phyloP scores from a whole-genome alignment of 225 moss, liverwort and hornwort species.

The Ulota crispa region DNA sequence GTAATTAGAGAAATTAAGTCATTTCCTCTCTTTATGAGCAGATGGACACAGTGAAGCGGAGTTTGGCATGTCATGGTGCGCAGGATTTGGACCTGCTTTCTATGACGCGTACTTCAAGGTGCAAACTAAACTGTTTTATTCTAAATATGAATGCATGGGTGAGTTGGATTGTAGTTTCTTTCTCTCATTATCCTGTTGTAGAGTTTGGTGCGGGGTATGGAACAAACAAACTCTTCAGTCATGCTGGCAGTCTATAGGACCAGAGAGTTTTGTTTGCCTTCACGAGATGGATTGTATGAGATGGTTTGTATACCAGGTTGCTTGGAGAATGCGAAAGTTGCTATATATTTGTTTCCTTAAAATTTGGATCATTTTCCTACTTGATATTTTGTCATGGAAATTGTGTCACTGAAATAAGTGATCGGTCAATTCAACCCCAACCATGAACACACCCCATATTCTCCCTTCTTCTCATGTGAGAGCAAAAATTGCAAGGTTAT shows the following conservation, averaged over 20 bases:
- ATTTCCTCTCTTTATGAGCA: conserved; percentile 26
- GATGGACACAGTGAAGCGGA: conserved; percentile 99
- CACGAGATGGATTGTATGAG: neutral
- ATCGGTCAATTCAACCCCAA: too few species aligned
- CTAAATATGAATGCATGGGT: neutral
- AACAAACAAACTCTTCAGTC: too few species aligned
- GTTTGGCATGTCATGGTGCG: conserved; percentile 99
- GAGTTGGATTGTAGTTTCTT: neutral
- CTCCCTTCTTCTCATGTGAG: too few species aligned
- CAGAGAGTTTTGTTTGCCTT: neutral
- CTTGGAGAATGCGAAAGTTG: neutral
- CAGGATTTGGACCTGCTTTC: conserved; percentile 86
- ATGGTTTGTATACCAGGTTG: neutral
- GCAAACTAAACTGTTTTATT: neutral
- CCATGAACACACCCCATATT: too few species aligned
- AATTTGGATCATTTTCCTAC: too few species aligned
- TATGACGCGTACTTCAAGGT: conserved; percentile 97
- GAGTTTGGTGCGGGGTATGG: too few species aligned
- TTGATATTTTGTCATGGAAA: too few species aligned
- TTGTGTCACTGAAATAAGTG: too few species aligned
- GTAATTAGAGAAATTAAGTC: neutral
- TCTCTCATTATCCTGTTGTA: too few species aligned
- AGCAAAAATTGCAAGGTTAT: too few species aligned
- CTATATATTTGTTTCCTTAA: neutral
- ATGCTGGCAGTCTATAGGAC: too few species aligned